A percentile compares a stretch with the other conserved stretches of the same genome.
Evolutionary conservation across 371 early-diverging fungal genomes (phyloP).

Genomic region (Mortierella sp.): DNA sequence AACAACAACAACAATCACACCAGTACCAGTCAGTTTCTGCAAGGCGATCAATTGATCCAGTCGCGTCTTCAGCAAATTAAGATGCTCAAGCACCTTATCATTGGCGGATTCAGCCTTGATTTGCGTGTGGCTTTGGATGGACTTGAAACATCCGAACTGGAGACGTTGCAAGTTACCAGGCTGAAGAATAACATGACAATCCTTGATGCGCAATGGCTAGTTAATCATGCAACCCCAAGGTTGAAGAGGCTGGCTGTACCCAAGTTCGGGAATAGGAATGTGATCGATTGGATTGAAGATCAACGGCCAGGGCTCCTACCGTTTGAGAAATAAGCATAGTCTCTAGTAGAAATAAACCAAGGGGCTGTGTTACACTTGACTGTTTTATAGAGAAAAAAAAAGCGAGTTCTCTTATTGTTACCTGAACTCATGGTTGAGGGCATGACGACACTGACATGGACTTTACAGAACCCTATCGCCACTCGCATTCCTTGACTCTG

Average conservation of each 20-base stretch:
- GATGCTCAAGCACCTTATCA: constrained; percentile 20
- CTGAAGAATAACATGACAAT: constrained; percentile 21
- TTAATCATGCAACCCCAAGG: constrained; percentile 27
- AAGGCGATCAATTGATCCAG: constrained; percentile 33
- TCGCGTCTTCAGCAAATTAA: constrained; percentile 21
- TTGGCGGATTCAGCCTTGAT: constrained; percentile 33
- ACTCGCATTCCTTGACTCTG: constrained; percentile 46
- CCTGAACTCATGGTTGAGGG: background rate
- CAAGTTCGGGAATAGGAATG: constrained; percentile 22
- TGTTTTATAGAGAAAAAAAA: background rate
- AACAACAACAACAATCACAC: constrained; percentile 5
- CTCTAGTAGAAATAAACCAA: background rate
- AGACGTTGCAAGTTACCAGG: constrained; percentile 29
- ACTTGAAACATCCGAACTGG: constrained; percentile 14
- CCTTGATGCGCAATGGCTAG: constrained; percentile 35
- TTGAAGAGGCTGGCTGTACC: constrained; percentile 26
- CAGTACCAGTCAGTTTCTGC: background rate
- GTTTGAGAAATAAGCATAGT: constrained; percentile 12
- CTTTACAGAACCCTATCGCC: constrained; percentile 48
- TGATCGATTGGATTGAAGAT: constrained; percentile 31
- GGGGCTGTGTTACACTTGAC: background rate
- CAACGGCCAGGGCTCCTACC: constrained; percentile 33
- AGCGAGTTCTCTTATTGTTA: background rate
- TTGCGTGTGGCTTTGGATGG: constrained; percentile 14
- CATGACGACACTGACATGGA: constrained; percentile 24